Evolutionary conservation across 75 land plant genomes (phyloP).

Genomic region (Cryptomeria japonica): DNA sequence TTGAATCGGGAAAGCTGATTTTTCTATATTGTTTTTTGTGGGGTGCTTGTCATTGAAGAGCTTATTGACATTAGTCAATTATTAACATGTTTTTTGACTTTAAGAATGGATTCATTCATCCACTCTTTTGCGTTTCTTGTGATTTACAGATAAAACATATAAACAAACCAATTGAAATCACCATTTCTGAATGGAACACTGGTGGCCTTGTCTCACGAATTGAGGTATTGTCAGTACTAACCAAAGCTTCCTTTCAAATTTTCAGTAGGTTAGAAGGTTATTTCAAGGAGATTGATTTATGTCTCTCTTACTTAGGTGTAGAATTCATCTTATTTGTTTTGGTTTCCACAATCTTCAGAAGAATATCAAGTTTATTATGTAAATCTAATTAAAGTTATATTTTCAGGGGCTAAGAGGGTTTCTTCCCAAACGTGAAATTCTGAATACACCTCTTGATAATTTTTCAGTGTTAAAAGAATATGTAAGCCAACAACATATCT

Average conservation of each 20-base stretch:
- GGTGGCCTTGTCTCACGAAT: constrained; percentile 73
- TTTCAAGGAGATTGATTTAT: not conserved
- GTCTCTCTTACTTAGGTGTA: not conserved
- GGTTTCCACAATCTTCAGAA: not conserved
- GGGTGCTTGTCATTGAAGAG: not conserved
- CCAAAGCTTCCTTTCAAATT: constrained; percentile 1
- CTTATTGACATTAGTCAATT: not conserved
- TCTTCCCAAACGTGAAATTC: constrained; percentile 66
- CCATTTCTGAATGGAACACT: constrained; percentile 68
- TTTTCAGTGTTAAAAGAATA: constrained; percentile 60
- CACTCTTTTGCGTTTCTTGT: not conserved
- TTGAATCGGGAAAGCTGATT: not conserved
- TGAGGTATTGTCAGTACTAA: constrained; percentile 47
- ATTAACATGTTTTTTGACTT: not conserved
- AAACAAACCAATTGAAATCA: constrained; percentile 69
- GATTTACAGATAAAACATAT: constrained; percentile 65
- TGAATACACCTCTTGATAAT: constrained; percentile 41
- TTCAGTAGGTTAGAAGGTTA: not conserved
- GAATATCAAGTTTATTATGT: not conserved
- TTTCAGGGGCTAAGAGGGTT: constrained; percentile 81
- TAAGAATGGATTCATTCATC: not conserved
- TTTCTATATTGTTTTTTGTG: not conserved
- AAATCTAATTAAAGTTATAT: constrained; percentile 5
- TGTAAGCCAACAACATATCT: constrained; percentile 37
- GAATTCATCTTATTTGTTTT: not conserved